Evolutionary conservation across 2,329 filamentous ascomycete genomes (phyloP), one percentile per base, ranked within the genome.

Genomic region (Tolypocladium ophioglossoides): DNA sequence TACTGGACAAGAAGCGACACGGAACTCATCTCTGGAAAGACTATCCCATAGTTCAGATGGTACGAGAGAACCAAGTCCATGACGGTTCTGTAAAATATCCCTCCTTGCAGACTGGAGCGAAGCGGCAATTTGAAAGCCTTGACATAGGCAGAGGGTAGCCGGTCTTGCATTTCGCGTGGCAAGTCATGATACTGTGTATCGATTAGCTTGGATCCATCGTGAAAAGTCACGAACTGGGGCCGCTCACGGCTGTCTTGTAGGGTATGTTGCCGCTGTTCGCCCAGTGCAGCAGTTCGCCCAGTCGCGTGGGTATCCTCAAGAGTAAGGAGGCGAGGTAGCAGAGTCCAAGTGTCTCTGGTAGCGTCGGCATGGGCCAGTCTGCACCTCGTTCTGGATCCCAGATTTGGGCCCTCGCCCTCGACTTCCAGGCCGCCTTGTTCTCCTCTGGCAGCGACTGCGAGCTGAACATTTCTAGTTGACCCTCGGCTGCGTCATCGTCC

Each of bases 241-340:
- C 22, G 68, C 78, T 67, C 68, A 84, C 83, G 22, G 86, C 86
- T 60, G 82, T 76, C 48, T 86, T 78, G 67, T 86, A 97, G 0
- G 86, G 78, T 30, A 97, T 76, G 54, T 86, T 80, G 49, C 85
- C 84, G 55, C 74, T 74, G 50, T 78, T 79, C 18, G 81, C 82
- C 84, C 88, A 95, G 47, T 74, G 73, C 53, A 78, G 78, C 14
- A 97, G 69, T 59, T 95, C 88, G 12, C 83, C 85, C 9, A 92
- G 73, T 24, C 84, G 83, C n/a, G 89, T 76, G 0, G 91, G 90
- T 54, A 94, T 75, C 54, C 86, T 83, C 61, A 96, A 74, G 30
- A 96, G 74, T 48, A 94, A 63, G 39, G 83, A 83, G 1, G 83
- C 91, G 37, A 96, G 70, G 70, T 96, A 96, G 64, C 88, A 91